Evolutionary conservation across 805 yeast genomes (phyloP).

Genomic region (Monosporozyma aerobia): DNA sequence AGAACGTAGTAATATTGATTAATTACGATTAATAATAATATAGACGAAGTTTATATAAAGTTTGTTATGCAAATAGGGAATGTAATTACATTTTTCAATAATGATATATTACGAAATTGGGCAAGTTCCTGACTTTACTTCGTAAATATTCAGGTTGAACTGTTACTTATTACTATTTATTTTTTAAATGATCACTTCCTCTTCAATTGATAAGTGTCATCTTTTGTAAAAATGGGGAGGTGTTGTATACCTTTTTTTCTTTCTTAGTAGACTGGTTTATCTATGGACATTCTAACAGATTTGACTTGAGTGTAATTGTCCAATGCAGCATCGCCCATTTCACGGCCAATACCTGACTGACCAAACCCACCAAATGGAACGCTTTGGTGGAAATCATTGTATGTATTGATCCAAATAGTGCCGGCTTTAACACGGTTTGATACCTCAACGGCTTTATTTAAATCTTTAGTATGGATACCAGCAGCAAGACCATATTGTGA

Average conservation of each 20-base stretch:
- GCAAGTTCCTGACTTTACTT: conserved; percentile 12
- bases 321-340: conserved; percentile 82
- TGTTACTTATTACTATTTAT: not conserved
- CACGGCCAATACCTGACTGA: conserved; percentile 88
- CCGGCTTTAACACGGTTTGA: conserved; percentile 74
- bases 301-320: conserved; percentile 79
- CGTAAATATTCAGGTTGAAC: conserved; percentile 12
- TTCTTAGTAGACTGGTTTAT: conserved; percentile 1
- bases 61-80: conserved; percentile 8
- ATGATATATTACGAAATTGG: conserved; percentile 11
- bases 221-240: not conserved
- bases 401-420: conserved; percentile 84
- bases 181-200: not conserved
- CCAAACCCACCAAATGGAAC: conserved; percentile 93
- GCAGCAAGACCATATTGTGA: conserved; percentile 83
- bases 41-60: not conserved
- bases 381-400: conserved; percentile 77
- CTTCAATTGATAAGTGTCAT: not conserved
- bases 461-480: conserved; percentile 72
- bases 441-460: conserved; percentile 68
- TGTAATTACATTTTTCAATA: conserved; percentile 16
- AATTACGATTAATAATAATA: not conserved
- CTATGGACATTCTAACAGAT: conserved; percentile 45
- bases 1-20: not conserved
- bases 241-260: too few species aligned